These are phyloP conservation scores for Zoysia pacifica DNA, from an alignment of 176 grass and related monocot species.

Conservation along the genomic window DNA sequence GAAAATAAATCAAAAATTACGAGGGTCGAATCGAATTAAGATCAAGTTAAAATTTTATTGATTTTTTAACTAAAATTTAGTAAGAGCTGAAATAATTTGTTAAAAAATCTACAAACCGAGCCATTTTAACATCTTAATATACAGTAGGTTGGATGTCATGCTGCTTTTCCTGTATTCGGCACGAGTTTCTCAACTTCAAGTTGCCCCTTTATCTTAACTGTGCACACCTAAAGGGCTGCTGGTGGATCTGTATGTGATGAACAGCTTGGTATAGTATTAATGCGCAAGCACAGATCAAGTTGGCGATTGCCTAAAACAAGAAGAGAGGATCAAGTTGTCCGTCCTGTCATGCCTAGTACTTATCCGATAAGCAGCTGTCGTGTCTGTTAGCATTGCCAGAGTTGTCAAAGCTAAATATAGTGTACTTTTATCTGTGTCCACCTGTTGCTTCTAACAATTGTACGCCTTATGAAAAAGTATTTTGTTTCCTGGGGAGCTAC, in stretches of 20 bases:
- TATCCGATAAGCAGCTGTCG: slow-evolving; percentile 5
- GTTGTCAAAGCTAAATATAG: too few species aligned
- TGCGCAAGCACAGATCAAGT: slow-evolving; percentile 15
- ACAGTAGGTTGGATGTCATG: background rate
- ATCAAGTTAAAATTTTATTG: too few species aligned
- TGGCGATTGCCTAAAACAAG: background rate
- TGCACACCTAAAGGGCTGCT: slow-evolving; percentile 17
- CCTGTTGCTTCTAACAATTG: background rate
- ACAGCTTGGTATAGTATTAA: slow-evolving; percentile 18
- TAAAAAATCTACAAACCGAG: too few species aligned
- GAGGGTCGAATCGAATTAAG: too few species aligned
- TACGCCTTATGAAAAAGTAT: background rate
- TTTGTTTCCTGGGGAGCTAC: background rate
- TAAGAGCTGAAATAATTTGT: too few species aligned
- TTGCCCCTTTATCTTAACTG: slow-evolving; percentile 9
- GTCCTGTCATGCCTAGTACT: background rate
- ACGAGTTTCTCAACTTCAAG: slow-evolving; percentile 30
- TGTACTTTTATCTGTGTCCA: background rate
- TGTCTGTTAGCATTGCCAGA: too few species aligned
- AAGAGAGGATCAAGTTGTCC: slow-evolving; percentile 10
- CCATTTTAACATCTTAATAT: too few species aligned
- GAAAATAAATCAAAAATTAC: too few species aligned
- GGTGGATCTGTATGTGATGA: slow-evolving; percentile 22
- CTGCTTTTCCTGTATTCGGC: slow-evolving; percentile 22
- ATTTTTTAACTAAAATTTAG: too few species aligned